These are phyloP conservation scores for Cryptococcus sp. DNA, from an alignment of 1,284 basidiomycete genomes.

Conservation along the genomic window DNA sequence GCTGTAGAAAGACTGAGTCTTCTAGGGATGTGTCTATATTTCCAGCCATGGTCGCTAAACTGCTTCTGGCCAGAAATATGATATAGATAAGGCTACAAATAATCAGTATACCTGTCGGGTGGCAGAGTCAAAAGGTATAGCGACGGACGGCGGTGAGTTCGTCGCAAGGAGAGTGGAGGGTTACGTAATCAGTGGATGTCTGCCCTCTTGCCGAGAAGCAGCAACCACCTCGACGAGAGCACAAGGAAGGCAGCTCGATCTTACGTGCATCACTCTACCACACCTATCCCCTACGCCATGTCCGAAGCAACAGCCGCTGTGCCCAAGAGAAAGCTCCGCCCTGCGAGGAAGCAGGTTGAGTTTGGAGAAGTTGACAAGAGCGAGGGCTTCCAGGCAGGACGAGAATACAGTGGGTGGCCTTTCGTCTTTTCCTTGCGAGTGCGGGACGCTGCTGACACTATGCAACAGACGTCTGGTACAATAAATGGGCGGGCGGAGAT, in stretches of 20 bases:
- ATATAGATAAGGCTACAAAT: neutral
- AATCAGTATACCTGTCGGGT: neutral
- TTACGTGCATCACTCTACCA: neutral
- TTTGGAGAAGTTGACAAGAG: conserved; percentile 83
- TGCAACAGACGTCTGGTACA: conserved; percentile 89
- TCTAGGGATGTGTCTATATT: conserved; percentile 2
- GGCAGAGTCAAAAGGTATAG: too few species aligned
- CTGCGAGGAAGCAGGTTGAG: conserved; percentile 85
- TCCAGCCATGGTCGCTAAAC: neutral
- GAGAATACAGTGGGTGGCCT: conserved; percentile 77
- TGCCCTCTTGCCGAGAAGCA: neutral
- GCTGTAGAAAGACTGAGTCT: conserved; percentile 21
- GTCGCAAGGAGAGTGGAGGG: neutral
- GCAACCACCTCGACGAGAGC: neutral
- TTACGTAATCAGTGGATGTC: conserved; percentile 3
- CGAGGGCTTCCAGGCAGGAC: conserved; percentile 83
- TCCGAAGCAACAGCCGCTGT: conserved; percentile 18
- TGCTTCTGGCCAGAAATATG: neutral
- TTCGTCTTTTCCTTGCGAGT: neutral
- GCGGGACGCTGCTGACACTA: conserved; percentile 18
- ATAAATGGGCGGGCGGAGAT: conserved; percentile 97
- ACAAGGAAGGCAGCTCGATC: neutral
- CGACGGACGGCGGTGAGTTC: too few species aligned
- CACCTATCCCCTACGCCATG: conserved; percentile 10
- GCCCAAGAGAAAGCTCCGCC: conserved; percentile 51